Base-by-base conservation (phyloP, 2,329 filamentous ascomycete species). In the Penicillium sp. region DNA sequence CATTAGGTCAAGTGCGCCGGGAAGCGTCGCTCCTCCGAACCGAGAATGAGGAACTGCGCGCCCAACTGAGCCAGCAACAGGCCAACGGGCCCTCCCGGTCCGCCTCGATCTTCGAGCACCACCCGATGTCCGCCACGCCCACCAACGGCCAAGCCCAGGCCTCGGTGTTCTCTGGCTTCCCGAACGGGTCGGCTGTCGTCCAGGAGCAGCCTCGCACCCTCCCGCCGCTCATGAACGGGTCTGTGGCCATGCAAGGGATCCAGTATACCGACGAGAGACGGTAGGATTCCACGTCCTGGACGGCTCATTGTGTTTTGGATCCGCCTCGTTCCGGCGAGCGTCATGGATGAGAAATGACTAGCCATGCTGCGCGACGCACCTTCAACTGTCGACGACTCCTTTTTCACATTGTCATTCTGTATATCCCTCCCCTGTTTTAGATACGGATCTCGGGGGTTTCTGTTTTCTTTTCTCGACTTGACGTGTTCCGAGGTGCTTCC, bases 251-350 rank as follows among this genome's bases (percentile, higher is more conserved):
- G 72, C 72, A 75, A 56, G 72, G 72, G 11, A 67, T 75, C 27
- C 70, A 74, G 49, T 75, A 74, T 54, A 67, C 66, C n/a, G 70
- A 73, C 41, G 70, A 71, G 39, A 61, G 68, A 44, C 65, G 70
- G 42, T 71, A 64, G 29, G 13, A 3, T n/a, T n/a, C n/a, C n/a
- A n/a, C n/a, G n/a, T n/a, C n/a, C n/a, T n/a, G n/a, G n/a, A n/a
- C n/a, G n/a, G n/a, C n/a, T n/a, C n/a, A n/a, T n/a, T n/a, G n/a
- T n/a, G n/a, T n/a, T n/a, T n/a, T n/a, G n/a, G n/a, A n/a, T n/a
- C n/a, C n/a, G n/a, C n/a, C 40, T 33, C 18, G 14, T 25, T 17
- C 19, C 30, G 31, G 31, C 32, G 32, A 33, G 27, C 30, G 23
- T 34, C 31, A 40, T 38, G 46, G 50, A 55, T 51, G 52, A 55